These are phyloP conservation scores for Myochromella boudieri DNA, from an alignment of 768 basidiomycete species.

Conservation along the genomic window DNA sequence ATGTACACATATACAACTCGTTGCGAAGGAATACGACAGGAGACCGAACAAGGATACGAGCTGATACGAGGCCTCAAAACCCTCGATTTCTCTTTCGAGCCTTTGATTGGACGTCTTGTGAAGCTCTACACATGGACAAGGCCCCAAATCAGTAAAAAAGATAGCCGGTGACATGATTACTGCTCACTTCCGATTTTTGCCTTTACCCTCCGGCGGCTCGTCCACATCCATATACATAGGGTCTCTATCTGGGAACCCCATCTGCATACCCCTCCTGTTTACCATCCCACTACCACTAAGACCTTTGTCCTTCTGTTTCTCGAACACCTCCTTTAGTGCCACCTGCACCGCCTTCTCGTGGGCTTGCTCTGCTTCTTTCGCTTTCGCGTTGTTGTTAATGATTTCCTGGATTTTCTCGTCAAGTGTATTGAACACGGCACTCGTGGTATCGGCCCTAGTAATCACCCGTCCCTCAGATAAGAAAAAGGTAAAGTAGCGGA, in stretches of 20 bases:
- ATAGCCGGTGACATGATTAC: constrained; percentile 1
- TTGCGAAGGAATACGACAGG: not conserved
- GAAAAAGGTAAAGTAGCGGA: not conserved
- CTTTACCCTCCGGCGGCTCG: constrained; percentile 49
- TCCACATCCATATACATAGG: constrained; percentile 65
- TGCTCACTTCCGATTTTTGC: constrained; percentile 65
- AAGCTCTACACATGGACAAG: constrained; percentile 26
- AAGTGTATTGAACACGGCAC: constrained; percentile 67
- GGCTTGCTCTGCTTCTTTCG: constrained; percentile 43
- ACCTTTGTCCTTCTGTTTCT: constrained; percentile 61
- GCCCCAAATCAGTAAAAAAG: constrained; percentile 1
- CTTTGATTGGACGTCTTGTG: constrained; percentile 44
- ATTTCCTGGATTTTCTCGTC: constrained; percentile 67
- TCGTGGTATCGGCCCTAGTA: constrained; percentile 68
- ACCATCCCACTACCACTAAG: constrained; percentile 28
- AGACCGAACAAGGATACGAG: not conserved
- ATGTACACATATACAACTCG: constrained; percentile 4
- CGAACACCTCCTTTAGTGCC: constrained; percentile 59
- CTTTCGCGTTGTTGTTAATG: constrained; percentile 38
- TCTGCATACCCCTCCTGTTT: constrained; percentile 17
- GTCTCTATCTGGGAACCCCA: constrained; percentile 25
- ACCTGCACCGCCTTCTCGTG: constrained; percentile 56
- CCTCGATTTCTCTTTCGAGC: constrained; percentile 59
- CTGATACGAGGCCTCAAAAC: constrained; percentile 27
- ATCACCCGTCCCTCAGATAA: constrained; percentile 3